phyloP scores from a whole-genome alignment of 2,329 filamentous ascomycete species.

The Clonostachys sp. region DNA sequence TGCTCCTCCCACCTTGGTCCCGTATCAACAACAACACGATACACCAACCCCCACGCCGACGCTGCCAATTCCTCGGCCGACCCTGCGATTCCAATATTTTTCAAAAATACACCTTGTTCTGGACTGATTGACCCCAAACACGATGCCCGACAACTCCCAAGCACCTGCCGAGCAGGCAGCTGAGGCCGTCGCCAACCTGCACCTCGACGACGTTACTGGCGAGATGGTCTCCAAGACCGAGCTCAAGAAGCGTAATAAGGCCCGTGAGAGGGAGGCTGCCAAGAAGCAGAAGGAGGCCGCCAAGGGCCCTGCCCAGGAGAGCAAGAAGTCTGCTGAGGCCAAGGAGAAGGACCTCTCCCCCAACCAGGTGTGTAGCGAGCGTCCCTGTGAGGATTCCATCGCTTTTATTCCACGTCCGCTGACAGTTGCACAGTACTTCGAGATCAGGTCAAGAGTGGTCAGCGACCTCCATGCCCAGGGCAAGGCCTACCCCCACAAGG shows the following conservation, averaged over 20 bases:
- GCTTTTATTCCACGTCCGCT: background rate
- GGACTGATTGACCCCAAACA: background rate
- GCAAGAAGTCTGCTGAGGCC: conserved; percentile 54
- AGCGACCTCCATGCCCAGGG: conserved; percentile 33
- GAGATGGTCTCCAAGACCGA: conserved; percentile 81
- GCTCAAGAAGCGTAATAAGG: conserved; percentile 95
- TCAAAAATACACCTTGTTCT: too few species aligned
- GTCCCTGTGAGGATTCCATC: background rate
- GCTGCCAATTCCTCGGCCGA: too few species aligned
- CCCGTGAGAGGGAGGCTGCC: conserved; percentile 78
- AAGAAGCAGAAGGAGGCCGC: conserved; percentile 82
- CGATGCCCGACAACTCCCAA: conserved; percentile 21
- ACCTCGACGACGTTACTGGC: conserved; percentile 89
- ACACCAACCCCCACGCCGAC: too few species aligned
- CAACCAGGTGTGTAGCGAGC: conserved; percentile 35
- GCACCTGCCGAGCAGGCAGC: conserved; percentile 37
- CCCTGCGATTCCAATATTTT: too few species aligned
- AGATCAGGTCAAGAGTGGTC: conserved; percentile 83
- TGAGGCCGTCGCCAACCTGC: conserved; percentile 63
- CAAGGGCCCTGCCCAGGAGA: conserved; percentile 59
- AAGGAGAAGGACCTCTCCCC: conserved; percentile 51
- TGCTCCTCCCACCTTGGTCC: too few species aligned
- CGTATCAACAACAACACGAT: too few species aligned
- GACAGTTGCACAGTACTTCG: conserved; percentile 62
- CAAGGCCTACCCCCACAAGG: conserved; percentile 75